Base-by-base conservation (phyloP, 2,329 filamentous ascomycete genomes). In the Alternaria sp. region DNA sequence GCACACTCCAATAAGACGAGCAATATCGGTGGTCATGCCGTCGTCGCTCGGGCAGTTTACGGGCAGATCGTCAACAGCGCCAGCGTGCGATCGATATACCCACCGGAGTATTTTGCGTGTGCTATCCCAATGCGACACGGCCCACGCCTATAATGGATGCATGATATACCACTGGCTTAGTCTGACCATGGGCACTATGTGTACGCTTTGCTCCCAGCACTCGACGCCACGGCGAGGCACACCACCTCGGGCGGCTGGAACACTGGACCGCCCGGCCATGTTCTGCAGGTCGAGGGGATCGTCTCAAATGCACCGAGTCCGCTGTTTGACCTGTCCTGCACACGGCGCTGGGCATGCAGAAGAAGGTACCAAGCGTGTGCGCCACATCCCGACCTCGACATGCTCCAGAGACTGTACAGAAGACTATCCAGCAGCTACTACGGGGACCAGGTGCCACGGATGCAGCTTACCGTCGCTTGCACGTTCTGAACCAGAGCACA, bases 51-150 rank as follows among this genome's bases (percentile, higher is more conserved):
- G 77, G 71, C 72, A 76, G 69, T 79, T 78, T 77, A 51, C 69
- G 73, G 72, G 66, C 65, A 69, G 76, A 79, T 79, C 77, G 62
- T 72, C 69, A 54, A 72, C 71, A 69, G 72, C 69, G 68, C 73
- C 72, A 70, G 71, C 62, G 62, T 68, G 54, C 63, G 74, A 72
- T 76, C 72, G 69, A 70, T 71, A 70, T 69, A 73, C 66, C 69
- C 72, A 69, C 76, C 76, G 77, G 76, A 79, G 72, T 69, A 72
- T 78, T 79, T 74, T 74, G 66, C 64, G 67, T 70, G 69, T 58
- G 60, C 71, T 65, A 62, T 63, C 61, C 66, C 55, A 68, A 69
- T 69, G 65, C 70, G 64, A 62, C 60, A 59, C 57, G 62, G 64
- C 62, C 65, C 62, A 67, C 56, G 65, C 63, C 70, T 73, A 70